Evolutionary conservation across 495 filamentous ascomycete species (phyloP).

Genomic region (Acidiella bohemica): DNA sequence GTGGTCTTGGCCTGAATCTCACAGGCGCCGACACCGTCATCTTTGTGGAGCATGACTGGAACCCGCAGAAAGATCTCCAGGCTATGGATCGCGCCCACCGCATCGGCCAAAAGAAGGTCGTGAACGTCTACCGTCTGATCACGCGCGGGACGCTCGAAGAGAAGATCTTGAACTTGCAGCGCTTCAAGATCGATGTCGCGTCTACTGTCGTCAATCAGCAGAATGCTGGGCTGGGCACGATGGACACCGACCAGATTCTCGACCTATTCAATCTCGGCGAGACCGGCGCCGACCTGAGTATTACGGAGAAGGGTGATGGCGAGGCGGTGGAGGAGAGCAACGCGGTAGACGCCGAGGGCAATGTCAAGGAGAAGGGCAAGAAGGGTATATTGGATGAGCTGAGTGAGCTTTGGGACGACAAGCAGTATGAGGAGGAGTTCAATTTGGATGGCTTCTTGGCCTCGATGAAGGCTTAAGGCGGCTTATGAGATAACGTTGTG

Average conservation of each 20-base stretch:
- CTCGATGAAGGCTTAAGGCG: constrained; percentile 55
- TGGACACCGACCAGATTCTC: constrained; percentile 96
- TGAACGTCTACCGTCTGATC: constrained; percentile 96
- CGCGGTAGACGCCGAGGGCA: constrained; percentile 85
- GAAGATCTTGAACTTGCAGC: constrained; percentile 94
- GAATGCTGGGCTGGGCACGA: constrained; percentile 84
- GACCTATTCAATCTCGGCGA: constrained; percentile 92
- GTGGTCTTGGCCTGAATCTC: constrained; percentile 85
- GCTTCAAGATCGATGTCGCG: constrained; percentile 98
- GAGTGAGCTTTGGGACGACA: constrained; percentile 91
- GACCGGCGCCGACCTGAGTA: constrained; percentile 46
- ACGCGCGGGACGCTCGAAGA: constrained; percentile 93
- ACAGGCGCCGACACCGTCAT: constrained; percentile 98
- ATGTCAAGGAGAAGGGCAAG: constrained; percentile 89
- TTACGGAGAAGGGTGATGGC: constrained; percentile 40
- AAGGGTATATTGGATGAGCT: constrained; percentile 90
- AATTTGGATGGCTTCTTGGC: constrained; percentile 84
- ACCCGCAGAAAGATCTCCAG: constrained; percentile 95
- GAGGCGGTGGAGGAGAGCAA: constrained; percentile 52
- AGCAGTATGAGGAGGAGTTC: constrained; percentile 93
- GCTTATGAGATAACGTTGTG: too few relatives aligned
- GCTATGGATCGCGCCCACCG: constrained; percentile 98
- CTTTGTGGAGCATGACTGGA: constrained; percentile 99
- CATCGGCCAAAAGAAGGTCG: constrained; percentile 98
- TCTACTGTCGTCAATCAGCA: constrained; percentile 98